Evolutionary conservation across 345 rosid species (phyloP).

Genomic region (Eucalyptus guilfoylei): DNA sequence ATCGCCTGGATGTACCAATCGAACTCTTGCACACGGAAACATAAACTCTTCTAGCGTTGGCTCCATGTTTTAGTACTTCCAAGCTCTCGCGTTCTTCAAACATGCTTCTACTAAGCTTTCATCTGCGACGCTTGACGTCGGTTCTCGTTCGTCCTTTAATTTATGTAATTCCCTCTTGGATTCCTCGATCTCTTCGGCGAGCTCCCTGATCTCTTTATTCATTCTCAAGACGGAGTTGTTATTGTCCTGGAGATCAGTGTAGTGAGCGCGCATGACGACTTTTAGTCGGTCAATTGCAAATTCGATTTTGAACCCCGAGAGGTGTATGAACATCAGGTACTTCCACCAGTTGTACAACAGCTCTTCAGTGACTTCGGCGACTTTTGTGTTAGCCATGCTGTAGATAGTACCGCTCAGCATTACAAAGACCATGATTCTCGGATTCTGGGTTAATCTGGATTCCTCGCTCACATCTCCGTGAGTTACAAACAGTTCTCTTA

Average conservation of each 20-base stretch:
- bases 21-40: accelerated
- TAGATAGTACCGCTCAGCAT: background rate
- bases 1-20: background rate
- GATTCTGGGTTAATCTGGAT: background rate
- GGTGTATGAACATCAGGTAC: background rate
- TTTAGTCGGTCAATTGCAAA: background rate
- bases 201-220: background rate
- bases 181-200: background rate
- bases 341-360: background rate
- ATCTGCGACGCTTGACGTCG: accelerated
- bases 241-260: background rate
- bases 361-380: background rate
- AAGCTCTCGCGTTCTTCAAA: background rate
- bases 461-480: background rate
- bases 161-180: background rate
- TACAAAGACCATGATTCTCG: background rate
- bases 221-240: background rate
- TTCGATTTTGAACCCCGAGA: background rate
- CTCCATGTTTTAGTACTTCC: background rate
- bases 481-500: background rate
- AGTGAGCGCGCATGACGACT: background rate
- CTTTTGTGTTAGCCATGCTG: background rate
- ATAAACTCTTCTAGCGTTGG: background rate
- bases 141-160: background rate
- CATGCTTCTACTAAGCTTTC: background rate